Evolutionary conservation across 2,329 filamentous ascomycete genomes (phyloP), one percentile per base, ranked within the genome.

Genomic region (Hymenoscyphus fraxineus): DNA sequence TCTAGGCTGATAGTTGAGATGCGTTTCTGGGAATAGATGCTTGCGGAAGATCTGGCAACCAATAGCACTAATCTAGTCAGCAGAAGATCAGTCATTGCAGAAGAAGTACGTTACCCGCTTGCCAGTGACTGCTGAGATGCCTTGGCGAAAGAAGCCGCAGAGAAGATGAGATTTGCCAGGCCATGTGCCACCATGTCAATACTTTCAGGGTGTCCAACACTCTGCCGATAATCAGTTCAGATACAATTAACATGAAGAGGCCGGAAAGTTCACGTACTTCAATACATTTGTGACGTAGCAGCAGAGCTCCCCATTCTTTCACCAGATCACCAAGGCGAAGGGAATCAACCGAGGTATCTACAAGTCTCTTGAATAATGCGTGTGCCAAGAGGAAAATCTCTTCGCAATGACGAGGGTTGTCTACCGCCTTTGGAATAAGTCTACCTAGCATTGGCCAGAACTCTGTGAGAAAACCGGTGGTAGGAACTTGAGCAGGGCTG

Each of bases 21-120:
- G 79, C 1, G 72, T 60, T 6, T 67, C 67, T 0, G 90, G 89
- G 69, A 92, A 92, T 0, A 93, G 78, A 70, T 89, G 88, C 63
- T 79, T 83, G 72, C 81, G 84, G 69, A 92, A 85, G 0, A 93
- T 73, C 2, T 77, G 76, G 60, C 80, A 78, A 10, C 81, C 79
- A 58, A 84, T 74, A n/a, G 75, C 71, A 58, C 78, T 79, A 67
- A 56, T 27, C 6, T 7, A 65, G 40, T 70, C 27, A 68, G 64
- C 58, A 61, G 7, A 55, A 55, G 41, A 40, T 13, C 32, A 10
- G 41, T 66, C 56, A 27, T 54, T 63, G 22, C 3, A 32, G 19
- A 38, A 58, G 58, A 51, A 61, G 9, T 31, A 32, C 63, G 19
- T 58, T 68, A 71, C 70, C 69, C 69, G 67, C 71, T 72, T 13